Evolutionary conservation across 2,329 filamentous ascomycete species (phyloP), one percentile per base, ranked within the genome.

Genomic region (Claviceps lovelessii): DNA sequence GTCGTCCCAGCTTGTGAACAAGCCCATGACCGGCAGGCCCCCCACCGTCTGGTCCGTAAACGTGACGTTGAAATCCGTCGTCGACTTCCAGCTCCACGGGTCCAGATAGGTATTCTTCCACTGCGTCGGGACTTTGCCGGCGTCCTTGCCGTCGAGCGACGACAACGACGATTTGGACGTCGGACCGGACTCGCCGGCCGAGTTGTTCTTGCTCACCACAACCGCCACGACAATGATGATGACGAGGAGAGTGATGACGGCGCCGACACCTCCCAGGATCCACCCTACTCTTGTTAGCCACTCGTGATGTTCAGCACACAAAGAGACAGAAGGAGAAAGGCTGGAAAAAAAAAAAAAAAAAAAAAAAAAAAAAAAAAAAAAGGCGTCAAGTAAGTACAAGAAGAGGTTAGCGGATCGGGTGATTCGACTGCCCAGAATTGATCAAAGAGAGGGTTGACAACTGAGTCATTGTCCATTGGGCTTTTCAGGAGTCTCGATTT

Each of bases 11-110:
- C 81, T 77, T 0, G 82, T 83, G 64, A 87, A 85, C 29, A 98
- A 77, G 0, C 93, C 93, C 83, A 97, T 97, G 57, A 97, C 69
- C 0, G 89, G 85, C n/a, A 98, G 76, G 3, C 85, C 87, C 23
- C 93, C 93, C 0, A 97, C 85, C 15, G 83, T 90, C 51, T 82
- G 79, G 57, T 85, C 81, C 0, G 93, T 98, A 67, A 94, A 98
- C 0, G 93, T 97, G 58, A 91, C 79, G 66, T 98, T 98, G 74
- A 97, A 95, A 63, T 90, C 89, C 0, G 76, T 79, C 0, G 90
- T 96, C 61, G 94, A 86, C 60, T 86, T 85, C 93, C 93, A 98
- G 2, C 85, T 83, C 68, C 89, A 95, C 0, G 93, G 93, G 64
- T 98, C 90, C 23, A 95, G 76, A 58, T 86, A 84, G 2, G 86